Conservation (phyloP, 441 rosid species). For the Breynia disticha region DNA sequence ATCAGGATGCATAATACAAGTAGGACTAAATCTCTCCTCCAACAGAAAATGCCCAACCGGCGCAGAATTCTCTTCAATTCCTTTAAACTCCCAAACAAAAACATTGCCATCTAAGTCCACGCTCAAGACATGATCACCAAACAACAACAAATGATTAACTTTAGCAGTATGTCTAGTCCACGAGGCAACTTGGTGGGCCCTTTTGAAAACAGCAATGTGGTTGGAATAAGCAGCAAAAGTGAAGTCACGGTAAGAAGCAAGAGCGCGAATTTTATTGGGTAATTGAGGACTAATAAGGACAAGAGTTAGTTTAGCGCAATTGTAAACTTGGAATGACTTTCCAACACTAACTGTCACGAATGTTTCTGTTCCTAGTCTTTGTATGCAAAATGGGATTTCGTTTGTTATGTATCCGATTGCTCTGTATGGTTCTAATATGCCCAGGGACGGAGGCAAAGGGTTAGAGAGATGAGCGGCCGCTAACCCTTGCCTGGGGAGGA, state of each 20-base stretch:
- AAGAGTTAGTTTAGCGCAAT: constrained; percentile 77
- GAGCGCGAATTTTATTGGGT: constrained; percentile 75
- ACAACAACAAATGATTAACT: constrained; percentile 56
- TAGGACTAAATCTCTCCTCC: constrained; percentile 49
- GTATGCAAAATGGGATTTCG: constrained; percentile 75
- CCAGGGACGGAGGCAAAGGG: too few species aligned
- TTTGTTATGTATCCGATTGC: constrained; percentile 87
- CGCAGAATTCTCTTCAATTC: constrained; percentile 43
- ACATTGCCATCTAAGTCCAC: constrained; percentile 65
- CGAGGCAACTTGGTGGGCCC: constrained; percentile 79
- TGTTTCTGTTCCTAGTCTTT: constrained; percentile 82
- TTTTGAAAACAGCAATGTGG: constrained; percentile 65
- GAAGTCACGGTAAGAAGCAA: constrained; percentile 72
- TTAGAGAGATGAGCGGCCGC: too few species aligned
- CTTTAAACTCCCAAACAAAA: constrained; percentile 80
- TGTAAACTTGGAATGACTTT: constrained; percentile 88
- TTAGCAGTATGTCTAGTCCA: constrained; percentile 85
- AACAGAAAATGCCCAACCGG: constrained; percentile 57
- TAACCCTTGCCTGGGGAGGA: too few species aligned
- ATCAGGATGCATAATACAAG: constrained; percentile 84
- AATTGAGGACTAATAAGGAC: constrained; percentile 69
- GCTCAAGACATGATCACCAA: constrained; percentile 84
- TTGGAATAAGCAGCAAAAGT: constrained; percentile 77
- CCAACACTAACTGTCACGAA: constrained; percentile 90
- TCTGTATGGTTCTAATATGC: constrained; percentile 84